Evolutionary conservation across 108 stramenopile genomes (phyloP), one percentile per base, ranked within the genome.

Genomic region (Cyclotella choctawhatcheeana): DNA sequence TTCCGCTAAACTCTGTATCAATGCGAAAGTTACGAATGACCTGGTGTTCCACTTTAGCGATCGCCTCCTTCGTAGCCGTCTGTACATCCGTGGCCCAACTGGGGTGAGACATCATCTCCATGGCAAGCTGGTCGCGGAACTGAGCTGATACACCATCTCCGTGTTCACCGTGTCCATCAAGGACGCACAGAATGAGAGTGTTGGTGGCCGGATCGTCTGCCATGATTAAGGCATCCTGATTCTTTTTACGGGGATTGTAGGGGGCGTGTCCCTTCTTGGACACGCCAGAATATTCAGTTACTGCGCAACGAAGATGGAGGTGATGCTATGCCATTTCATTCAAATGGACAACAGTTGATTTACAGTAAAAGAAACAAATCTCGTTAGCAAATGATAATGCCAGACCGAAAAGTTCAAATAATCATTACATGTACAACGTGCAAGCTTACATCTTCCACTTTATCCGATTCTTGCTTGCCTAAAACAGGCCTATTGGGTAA

Each of bases 81-180:
- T 90, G 83, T 12, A 95, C 65, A 73, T 97, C 85, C 1, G 82
- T 85, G 0, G 61, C 79, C 92, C 95, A 98, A 32, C 80, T 67
- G 35, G 91, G 90, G 68, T 97, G 95, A 29, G 84, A 87, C 67
- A 95, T 92, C 85, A 97, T 86, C 71, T 93, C 91, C 44, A 85
- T 76, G 32, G 93, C 79, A n/a, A 97, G 82, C 73, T 93, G 81
- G 45, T 94, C 93, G 45, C 93, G 93, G 68, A 97, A 93, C 76
- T 84, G 84, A 20, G 85, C 88, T n/a, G 96, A 95, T 44, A 97
- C 98, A 31, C 88, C 85, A 58, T 98, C 97, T 10, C 99, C 99
- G 64, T 93, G 93, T 71, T 98, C 97, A 20, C 99, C 99, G 72
- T 99, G 99, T 48, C 99, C 99, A 79, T 99, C 99, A 76, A 99